Evolutionary conservation across 2,329 filamentous ascomycete species (phyloP).

Genomic region (Aspergillus pseudoterreus): DNA sequence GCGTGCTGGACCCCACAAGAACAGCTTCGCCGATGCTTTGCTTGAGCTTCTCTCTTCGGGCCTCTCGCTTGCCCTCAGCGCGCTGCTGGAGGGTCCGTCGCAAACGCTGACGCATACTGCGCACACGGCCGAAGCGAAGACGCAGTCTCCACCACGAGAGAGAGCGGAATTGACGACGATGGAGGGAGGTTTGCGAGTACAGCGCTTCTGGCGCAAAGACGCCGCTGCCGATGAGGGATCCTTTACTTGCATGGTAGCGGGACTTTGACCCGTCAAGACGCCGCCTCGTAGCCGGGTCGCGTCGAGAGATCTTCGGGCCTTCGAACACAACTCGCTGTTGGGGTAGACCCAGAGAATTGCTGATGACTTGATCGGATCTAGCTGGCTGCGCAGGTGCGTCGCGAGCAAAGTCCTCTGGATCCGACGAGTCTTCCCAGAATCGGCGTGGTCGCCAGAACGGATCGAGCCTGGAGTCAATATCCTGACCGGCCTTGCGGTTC

Average conservation of each 20-base stretch:
- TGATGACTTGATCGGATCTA: conserved; percentile 43
- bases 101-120: conserved; percentile 47
- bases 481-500: conserved; percentile 41
- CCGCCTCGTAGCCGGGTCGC: conserved; percentile 28
- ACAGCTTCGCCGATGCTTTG: conserved; percentile 45
- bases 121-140: conserved; percentile 50
- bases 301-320: conserved; percentile 34
- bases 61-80: conserved; percentile 48
- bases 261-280: conserved; percentile 20
- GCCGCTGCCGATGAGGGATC: conserved; percentile 28
- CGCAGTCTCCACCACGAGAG: conserved; percentile 45
- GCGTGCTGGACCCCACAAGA: conserved; percentile 17
- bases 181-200: conserved; percentile 29
- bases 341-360: conserved; percentile 56
- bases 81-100: conserved; percentile 40
- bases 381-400: background rate
- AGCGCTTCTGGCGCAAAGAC: conserved; percentile 22
- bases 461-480: conserved; percentile 50
- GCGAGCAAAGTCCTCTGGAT: conserved; percentile 33
- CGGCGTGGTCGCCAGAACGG: conserved; percentile 61
- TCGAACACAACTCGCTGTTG: conserved; percentile 44
- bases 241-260: conserved; percentile 26
- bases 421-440: conserved; percentile 59
- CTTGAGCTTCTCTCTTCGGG: conserved; percentile 51
- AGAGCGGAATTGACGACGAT: conserved; percentile 25